Evolutionary conservation across 1,139 yeast species (phyloP), one percentile per base, ranked within the genome.

Genomic region (Citeromyces hawaiiensis): DNA sequence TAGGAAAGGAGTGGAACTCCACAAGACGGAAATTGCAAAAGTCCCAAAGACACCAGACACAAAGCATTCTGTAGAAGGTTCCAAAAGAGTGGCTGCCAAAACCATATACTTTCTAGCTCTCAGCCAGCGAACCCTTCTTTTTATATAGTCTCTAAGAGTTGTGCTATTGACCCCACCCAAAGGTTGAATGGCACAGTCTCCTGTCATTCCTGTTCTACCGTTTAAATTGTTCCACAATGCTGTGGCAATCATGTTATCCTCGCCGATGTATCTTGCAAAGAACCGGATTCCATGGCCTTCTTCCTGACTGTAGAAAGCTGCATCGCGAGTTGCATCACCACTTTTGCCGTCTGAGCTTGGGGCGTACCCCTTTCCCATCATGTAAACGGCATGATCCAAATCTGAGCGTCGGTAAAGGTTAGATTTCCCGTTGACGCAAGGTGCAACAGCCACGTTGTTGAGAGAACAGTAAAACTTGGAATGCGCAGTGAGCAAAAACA

Each of bases 351-450:
- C 59, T 4, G 42, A 39, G 31, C 58, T 52, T 10, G 54, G 48
- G 5, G 39, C 42, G 15, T 45, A 37, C 2, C 56, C 56, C 10
- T 49, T 47, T 1, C 64, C 59, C 32, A 63, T 57, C 36, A 47
- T 42, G 2, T 37, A 29, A n/a, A 80, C 86, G 0, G 93, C 78
- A 17, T 47, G 49, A 55, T 83, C 93, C 35, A 86, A 58, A 42
- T 75, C 85, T 1, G 85, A 72, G 38, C 75, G 66, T 16, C 93
- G 64, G 55, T 83, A 86, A 38, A 86, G 52, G 54, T 86, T 86
- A 17, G 94, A 82, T 55, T 87, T 86, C n/a, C 96, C 96, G 64
- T 83, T 86, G 39, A 86, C 94, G 59, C 96, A 86, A 0, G 96
- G 94, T 0, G 94, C 94, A 17, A 83, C 60, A n/a, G 80, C 74